Evolutionary conservation across 2,329 filamentous ascomycete genomes (phyloP).

Genomic region (Penicillium thymicola): DNA sequence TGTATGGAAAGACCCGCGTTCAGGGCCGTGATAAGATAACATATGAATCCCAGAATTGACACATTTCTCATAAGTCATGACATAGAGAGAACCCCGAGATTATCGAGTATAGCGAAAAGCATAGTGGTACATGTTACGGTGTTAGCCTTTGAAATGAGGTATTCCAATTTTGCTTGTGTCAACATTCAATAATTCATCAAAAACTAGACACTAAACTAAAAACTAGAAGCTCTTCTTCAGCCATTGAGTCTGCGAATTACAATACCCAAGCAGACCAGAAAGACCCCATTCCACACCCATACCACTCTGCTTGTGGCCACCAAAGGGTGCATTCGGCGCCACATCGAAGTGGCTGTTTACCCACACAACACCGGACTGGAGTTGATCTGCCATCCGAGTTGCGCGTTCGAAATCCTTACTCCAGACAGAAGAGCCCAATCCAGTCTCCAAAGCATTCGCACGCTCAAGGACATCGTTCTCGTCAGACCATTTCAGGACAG

Average conservation of each 20-base stretch:
- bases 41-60: not conserved
- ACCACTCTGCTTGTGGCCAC: conserved; percentile 53
- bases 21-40: not conserved
- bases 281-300: conserved; percentile 49
- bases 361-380: conserved; percentile 60
- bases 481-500: conserved; percentile 58
- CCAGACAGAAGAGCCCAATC: conserved; percentile 59
- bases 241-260: conserved; percentile 39
- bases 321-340: conserved; percentile 40
- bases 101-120: not conserved
- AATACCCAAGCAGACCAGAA: conserved; percentile 40
- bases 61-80: not conserved
- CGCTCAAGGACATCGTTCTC: conserved; percentile 59
- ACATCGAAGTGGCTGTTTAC: conserved; percentile 50
- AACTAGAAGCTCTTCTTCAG: conserved; percentile 24
- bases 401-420: conserved; percentile 52
- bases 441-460: conserved; percentile 53
- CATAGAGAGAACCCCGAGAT: not conserved
- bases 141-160: not conserved
- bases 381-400: conserved; percentile 50
- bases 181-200: not conserved
- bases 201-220: not conserved
- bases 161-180: not conserved
- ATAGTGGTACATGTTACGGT: not conserved
- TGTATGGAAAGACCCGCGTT: not conserved